Evolutionary conservation across 768 basidiomycete species (phyloP), one percentile per base, ranked within the genome.

Genomic region (Calocera cornea): DNA sequence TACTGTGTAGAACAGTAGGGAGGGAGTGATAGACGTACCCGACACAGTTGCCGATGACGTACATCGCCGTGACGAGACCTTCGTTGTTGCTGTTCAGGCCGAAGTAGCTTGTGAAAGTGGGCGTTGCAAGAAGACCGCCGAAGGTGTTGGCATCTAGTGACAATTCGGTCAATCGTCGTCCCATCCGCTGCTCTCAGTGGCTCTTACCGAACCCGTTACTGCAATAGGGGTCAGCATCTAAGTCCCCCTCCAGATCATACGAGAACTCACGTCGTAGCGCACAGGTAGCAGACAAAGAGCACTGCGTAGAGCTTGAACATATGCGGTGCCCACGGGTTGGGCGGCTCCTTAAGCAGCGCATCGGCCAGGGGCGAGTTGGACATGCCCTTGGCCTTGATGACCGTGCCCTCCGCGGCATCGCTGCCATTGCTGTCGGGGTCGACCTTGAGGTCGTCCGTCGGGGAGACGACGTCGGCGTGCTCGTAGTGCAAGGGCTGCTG

Each of bases 91-190:
- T 74, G 36, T 72, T 68, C 22, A 72, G 72, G 11, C 71, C 73
- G 54, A 75, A 75, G 66, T 73, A 71, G 34, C 64, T 64, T 24
- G 69, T 69, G 68, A 75, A 75, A 36, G 69, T 71, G 12, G 71
- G 66, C 66, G 73, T 73, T 34, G 73, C 74, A 27, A 72, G 74
- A 14, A 74, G 68, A 24, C 74, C 74, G 11, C 74, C 74, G 63
- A 73, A 75, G 16, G 74, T 75, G 65, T 75, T 75, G 33, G 72
- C 70, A 65, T 75, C 74, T 66, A 73, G 72, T 72, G 72, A 44
- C 73, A 11, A 10, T 10, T 29, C 14, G 24, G 22, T 11, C 27
- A 27, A 22, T 33, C 44, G 24, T 27, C 31, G 14, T 22, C 27
- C 54, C 14, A 29, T 2, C 22, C 49, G 2, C 54, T 33, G 11